Base-by-base conservation (phyloP, 2,329 filamentous ascomycete genomes). In the Ciborinia camelliae region DNA sequence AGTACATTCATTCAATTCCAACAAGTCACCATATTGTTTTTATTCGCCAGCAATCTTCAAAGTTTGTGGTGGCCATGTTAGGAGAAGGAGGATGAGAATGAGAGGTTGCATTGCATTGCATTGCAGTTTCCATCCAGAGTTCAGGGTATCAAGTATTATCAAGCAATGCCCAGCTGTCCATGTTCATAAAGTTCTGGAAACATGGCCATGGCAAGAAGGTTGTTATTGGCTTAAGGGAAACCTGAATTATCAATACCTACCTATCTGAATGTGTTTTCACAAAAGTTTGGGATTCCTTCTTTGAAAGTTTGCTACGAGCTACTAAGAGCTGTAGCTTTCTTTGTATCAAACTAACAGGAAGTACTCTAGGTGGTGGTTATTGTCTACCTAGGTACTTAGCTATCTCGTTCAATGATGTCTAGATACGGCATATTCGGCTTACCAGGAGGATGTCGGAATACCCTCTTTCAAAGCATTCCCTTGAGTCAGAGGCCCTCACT, bases 361-460 rank as follows among this genome's bases (percentile, higher is more conserved):
- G 12, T 30, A 50, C n/a, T n/a, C n/a, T n/a, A n/a, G n/a, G n/a
- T n/a, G n/a, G 35, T 32, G 26, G 20, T 52, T 39, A 30, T 23
- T 50, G 26, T 32, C 10, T 20, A n/a, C n/a, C n/a, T n/a, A n/a
- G n/a, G n/a, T n/a, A n/a, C n/a, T n/a, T n/a, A n/a, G n/a, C n/a
- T n/a, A 26, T 59, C 35, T 30, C 37, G 15, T 30, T 32, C 32
- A 47, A 64, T 37, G 26, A 59, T 64, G 53, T 59, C 41, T 43
- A 64, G 43, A 51, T 26, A 51, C n/a, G 35, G 62, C 20, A 37
- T 65, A n/a, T 63, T 67, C 52, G 61, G 39, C 41, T 58, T 68
- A 20, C 65, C 59, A 3, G 51, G 57, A n/a, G 51, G 55, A 30
- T 67, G 65, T 45, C 62, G 65, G 58, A 65, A 58, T 32, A 15